Conservation (phyloP, 2,329 filamentous ascomycete genomes). For the Neonectria coccinea region DNA sequence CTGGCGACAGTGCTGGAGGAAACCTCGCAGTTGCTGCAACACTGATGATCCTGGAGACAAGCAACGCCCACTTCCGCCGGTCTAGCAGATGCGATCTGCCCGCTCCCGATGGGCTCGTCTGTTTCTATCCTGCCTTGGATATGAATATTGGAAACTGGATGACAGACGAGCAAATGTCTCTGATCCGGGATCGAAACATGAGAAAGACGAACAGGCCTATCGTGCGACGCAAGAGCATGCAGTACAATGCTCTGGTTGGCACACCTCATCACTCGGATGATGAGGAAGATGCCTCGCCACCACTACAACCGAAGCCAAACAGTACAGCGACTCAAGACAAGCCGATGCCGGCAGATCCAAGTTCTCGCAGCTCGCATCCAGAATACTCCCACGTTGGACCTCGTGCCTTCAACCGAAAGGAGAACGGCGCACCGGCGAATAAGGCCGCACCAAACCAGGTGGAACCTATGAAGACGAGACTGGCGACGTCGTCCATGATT, state of each 20-base stretch:
- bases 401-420: conserved; percentile 43
- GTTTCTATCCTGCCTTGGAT: conserved; percentile 91
- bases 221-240: conserved; percentile 84
- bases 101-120: conserved; percentile 80
- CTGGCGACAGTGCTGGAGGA: conserved; percentile 62
- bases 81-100: conserved; percentile 68
- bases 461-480: conserved; percentile 78
- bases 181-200: conserved; percentile 86
- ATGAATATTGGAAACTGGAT: conserved; percentile 99
- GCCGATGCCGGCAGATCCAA: conserved; percentile 25
- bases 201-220: conserved; percentile 83
- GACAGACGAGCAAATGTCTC: conserved; percentile 96
- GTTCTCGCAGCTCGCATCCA: conserved; percentile 55
- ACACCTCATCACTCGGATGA: conserved; percentile 87
- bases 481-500: conserved; percentile 96
- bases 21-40: conserved; percentile 74
- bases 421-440: conserved; percentile 29
- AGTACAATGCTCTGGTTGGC: conserved; percentile 86
- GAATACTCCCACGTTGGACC: conserved; percentile 65
- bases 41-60: conserved; percentile 88
- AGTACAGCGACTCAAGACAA: conserved; percentile 25
- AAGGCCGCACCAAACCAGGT: conserved; percentile 62
- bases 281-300: conserved; percentile 62
- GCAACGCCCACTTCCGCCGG: conserved; percentile 56
- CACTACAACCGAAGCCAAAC: conserved; percentile 26